These are phyloP conservation scores for Boeremia lycopersici DNA, from an alignment of 2,329 filamentous ascomycete species.

Conservation along the genomic window DNA sequence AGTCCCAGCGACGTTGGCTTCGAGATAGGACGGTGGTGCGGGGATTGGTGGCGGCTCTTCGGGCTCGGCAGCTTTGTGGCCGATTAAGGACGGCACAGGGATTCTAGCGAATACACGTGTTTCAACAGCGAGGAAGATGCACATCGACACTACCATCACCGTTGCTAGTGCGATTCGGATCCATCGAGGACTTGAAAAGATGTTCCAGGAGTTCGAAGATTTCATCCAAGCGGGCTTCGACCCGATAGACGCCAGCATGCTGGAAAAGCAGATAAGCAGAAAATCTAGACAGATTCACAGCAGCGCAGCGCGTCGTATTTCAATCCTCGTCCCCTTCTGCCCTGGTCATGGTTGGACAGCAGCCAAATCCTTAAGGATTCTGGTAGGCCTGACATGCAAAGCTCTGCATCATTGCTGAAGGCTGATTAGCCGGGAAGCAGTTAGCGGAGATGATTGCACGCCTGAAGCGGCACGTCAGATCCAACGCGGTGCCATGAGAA, in stretches of 20 bases:
- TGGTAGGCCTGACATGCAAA: no score
- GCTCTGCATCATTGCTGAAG: no score
- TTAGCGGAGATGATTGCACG: no score
- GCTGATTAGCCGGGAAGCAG: no score
- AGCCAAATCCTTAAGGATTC: no score
- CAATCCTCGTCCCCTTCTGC: no score
- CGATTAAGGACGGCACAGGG: not conserved
- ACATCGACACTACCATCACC: not conserved
- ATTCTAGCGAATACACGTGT: not conserved
- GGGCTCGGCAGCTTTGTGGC: not conserved
- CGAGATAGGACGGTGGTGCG: not conserved
- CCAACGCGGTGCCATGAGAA: no score
- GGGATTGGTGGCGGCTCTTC: not conserved
- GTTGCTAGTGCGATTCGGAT: not conserved
- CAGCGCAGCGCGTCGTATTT: not conserved
- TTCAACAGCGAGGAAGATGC: not conserved
- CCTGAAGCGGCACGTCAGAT: no score
- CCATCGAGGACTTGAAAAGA: not conserved
- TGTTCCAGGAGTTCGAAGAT: not conserved
- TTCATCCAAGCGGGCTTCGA: not conserved
- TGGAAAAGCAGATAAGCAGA: not conserved
- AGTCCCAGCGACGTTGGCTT: not conserved
- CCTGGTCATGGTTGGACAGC: no score
- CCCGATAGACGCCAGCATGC: not conserved
- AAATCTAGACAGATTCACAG: not conserved